Conservation (phyloP, 768 basidiomycete species). For the Lentinula raphanica region DNA sequence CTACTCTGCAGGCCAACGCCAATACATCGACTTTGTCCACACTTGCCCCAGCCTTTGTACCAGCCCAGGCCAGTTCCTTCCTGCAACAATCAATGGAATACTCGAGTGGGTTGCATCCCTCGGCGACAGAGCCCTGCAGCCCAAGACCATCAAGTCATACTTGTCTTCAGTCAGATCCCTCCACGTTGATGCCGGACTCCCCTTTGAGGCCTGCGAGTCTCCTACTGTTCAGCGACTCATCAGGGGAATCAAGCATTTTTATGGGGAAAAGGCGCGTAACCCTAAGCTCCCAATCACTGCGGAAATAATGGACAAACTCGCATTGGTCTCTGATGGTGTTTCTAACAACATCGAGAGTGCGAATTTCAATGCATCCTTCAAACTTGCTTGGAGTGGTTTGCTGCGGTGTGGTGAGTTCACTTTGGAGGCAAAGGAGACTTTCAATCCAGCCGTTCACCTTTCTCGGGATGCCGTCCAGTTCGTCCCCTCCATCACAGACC, state of each 20-base stretch:
- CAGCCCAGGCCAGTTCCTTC: constrained; percentile 10
- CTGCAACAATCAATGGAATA: constrained; percentile 10
- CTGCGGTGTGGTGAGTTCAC: constrained; percentile 14
- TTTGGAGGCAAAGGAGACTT: constrained; percentile 6
- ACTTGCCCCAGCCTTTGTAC: constrained; percentile 6
- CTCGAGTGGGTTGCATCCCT: constrained; percentile 15
- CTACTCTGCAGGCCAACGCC: constrained; percentile 25
- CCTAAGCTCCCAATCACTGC: constrained; percentile 12
- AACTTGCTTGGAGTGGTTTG: constrained; percentile 13
- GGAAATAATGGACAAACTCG: neutral
- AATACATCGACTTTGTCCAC: constrained; percentile 22
- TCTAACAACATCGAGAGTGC: neutral
- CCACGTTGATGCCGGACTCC: constrained; percentile 26
- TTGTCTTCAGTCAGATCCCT: constrained; percentile 21
- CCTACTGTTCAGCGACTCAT: constrained; percentile 22
- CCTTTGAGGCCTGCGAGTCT: constrained; percentile 21
- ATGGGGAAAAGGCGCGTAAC: constrained; percentile 16
- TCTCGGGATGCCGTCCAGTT: neutral
- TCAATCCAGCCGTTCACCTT: constrained; percentile 14
- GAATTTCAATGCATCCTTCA: constrained; percentile 11
- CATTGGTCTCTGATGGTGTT: neutral
- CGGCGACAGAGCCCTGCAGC: constrained; percentile 7
- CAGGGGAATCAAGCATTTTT: constrained; percentile 26
- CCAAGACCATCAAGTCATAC: constrained; percentile 14
- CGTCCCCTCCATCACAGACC: constrained; percentile 7